Evolutionary conservation across 148 eudicot genomes (phyloP), one percentile per base, ranked within the genome.

Genomic region (Vaccinium myrtillus): DNA sequence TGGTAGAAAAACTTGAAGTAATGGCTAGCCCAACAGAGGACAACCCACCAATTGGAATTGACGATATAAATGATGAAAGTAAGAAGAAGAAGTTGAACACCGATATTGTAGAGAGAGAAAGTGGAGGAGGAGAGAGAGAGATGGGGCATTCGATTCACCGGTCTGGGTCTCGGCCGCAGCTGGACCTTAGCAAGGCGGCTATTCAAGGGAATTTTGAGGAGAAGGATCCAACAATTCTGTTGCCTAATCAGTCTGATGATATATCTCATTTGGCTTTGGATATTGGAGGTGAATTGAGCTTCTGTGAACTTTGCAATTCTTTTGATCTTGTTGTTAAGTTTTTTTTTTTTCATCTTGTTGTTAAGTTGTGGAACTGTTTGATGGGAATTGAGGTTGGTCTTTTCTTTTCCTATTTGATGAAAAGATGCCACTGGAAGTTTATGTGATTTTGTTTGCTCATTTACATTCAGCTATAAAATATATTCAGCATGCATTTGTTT

Each of bases 181-280:
- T 97, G 48, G 99, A 97, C 84, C 89, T 97, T 14, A 94, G 91
- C 88, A 93, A 97, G 6, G 99, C 99, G 21, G 99, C 98, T 8
- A 97, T 97, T 87, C 94, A 95, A 67, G 99, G 99, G 53, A 97
- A 93, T 87, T 95, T 93, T 63, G 99, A 97, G 89, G 99, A 93
- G 81, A 94, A 80, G 85, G 94, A 97, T 69, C 99, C 99, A 19
- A 89, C 98, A 16, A 97, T 97, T 84, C 87, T 97, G 61, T 90
- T 97, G 89, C 99, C 99, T 81, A 97, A 97, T 91, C 99, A 97
- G 87, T 93, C 98, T 90, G 99, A 97, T 94, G 99, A 97, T 86
- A 95, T 95, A 63, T 97, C 96, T 79, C 99, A 95, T 84, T 86
- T 97, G 90, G 98, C 99, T 85, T 85, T 97, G 84, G 99, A 97